Percentiles rank a stretch among this genome's conserved stretches.
These are phyloP conservation scores for Orobanche coerulescens DNA, from an alignment of 257 asterid species.

Conservation along the genomic window DNA sequence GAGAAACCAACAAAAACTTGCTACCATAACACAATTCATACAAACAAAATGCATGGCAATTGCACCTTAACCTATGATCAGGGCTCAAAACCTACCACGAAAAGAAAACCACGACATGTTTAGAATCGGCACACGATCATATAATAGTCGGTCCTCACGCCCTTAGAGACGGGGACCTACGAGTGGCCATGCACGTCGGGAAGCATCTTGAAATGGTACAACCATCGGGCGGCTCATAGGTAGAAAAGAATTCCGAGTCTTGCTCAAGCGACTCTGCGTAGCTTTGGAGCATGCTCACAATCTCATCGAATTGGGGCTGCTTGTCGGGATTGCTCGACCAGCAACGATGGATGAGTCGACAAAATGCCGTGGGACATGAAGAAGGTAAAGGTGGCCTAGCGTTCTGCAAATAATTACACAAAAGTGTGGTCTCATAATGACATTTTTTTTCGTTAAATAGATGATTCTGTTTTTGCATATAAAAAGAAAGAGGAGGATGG, in stretches of 20 bases:
- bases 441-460: neutral
- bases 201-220: slow-evolving; percentile 40
- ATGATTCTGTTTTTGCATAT: too few species aligned
- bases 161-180: slow-evolving; percentile 32
- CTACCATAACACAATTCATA: slow-evolving; percentile 20
- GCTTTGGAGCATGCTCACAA: slow-evolving; percentile 56
- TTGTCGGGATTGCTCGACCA: slow-evolving; percentile 83
- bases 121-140: slow-evolving; percentile 8
- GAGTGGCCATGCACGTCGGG: slow-evolving; percentile 39
- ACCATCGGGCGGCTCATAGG: slow-evolving; percentile 36
- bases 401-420: slow-evolving; percentile 36
- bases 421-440: neutral
- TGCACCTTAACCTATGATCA: slow-evolving; percentile 16
- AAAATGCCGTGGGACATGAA: slow-evolving; percentile 59
- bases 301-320: slow-evolving; percentile 79
- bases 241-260: slow-evolving; percentile 60
- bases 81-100: slow-evolving; percentile 14
- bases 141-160: slow-evolving; percentile 20
- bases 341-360: slow-evolving; percentile 60
- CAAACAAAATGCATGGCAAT: slow-evolving; percentile 6
- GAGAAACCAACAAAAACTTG: slow-evolving; percentile 14
- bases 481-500: too few species aligned
- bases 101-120: slow-evolving; percentile 5
- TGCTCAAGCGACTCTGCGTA: slow-evolving; percentile 50
- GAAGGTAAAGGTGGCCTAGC: slow-evolving; percentile 88